Percentiles rank a stretch among this genome's conserved stretches.
phyloP scores from a whole-genome alignment of 1,284 basidiomycete species.

The Psilocybe mexicana region DNA sequence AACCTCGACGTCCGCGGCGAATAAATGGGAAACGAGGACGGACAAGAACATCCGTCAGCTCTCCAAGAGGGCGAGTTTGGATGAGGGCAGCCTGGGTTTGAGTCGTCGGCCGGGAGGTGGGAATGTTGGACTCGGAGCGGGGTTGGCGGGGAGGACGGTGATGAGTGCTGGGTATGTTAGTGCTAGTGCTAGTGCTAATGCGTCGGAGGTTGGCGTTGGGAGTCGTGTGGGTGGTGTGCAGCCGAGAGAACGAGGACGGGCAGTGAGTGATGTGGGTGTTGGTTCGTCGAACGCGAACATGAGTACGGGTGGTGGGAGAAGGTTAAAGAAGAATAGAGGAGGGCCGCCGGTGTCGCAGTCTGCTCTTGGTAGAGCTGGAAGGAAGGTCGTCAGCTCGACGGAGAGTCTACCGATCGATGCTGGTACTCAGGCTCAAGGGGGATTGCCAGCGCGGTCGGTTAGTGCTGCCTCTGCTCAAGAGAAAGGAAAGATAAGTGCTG shows the following conservation, averaged over 20 bases:
- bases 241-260: constrained; percentile 22
- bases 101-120: neutral
- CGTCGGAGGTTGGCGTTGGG: constrained; percentile 1
- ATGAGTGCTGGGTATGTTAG: constrained; percentile 13
- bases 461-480: neutral
- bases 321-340: neutral
- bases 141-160: constrained; percentile 14
- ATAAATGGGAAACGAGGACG: constrained; percentile 48
- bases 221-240: neutral
- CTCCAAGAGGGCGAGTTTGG: constrained; percentile 13
- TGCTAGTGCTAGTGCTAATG: neutral
- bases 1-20: neutral
- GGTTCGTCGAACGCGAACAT: neutral
- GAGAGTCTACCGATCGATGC: neutral
- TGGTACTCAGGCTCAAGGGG: neutral
- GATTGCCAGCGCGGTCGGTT: constrained; percentile 12
- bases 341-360: constrained; percentile 3
- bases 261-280: constrained; percentile 25
- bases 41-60: constrained; percentile 44
- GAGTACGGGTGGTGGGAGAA: neutral
- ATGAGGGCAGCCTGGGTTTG: neutral
- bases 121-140: constrained; percentile 4
- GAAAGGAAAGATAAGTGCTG: neutral
- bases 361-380: neutral
- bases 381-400: neutral